These are phyloP conservation scores for Diddensiella santjacobensis DNA, from an alignment of 805 yeast genomes.

Conservation along the genomic window DNA sequence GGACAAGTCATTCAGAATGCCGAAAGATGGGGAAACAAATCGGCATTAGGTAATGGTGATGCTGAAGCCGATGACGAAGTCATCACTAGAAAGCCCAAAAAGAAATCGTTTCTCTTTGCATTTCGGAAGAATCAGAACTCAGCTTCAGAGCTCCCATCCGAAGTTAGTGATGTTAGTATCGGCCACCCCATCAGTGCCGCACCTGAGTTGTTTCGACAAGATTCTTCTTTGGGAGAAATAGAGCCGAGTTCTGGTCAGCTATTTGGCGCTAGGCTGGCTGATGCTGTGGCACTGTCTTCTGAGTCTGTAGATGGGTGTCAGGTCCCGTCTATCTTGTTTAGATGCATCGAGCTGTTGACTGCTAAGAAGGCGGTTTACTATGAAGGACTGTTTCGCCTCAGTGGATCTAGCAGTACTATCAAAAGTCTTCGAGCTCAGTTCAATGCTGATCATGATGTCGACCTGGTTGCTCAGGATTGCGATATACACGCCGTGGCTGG, in stretches of 20 bases:
- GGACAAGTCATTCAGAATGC: slow-evolving; percentile 13
- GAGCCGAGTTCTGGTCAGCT: slow-evolving; percentile 27
- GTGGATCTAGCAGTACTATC: slow-evolving; percentile 81
- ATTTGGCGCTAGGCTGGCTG: slow-evolving; percentile 62
- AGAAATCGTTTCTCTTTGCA: slow-evolving; percentile 7
- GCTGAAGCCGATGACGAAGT: slow-evolving; percentile 39
- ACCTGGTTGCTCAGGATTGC: slow-evolving; percentile 42
- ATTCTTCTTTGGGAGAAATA: not conserved
- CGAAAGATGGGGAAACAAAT: slow-evolving; percentile 17
- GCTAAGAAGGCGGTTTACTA: slow-evolving; percentile 70
- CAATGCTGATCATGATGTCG: slow-evolving; percentile 65
- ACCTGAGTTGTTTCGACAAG: not conserved
- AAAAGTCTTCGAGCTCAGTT: slow-evolving; percentile 64
- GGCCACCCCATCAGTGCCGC: not conserved
- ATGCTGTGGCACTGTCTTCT: slow-evolving; percentile 51
- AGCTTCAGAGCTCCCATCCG: not conserved
- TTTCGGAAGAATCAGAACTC: slow-evolving; percentile 8
- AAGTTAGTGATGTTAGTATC: not conserved
- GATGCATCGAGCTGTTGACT: slow-evolving; percentile 68
- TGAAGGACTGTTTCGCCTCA: slow-evolving; percentile 87
- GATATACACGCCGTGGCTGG: slow-evolving; percentile 90
- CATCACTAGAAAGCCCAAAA: slow-evolving; percentile 24
- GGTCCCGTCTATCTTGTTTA: slow-evolving; percentile 71
- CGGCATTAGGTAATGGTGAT: not conserved
- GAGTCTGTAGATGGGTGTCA: slow-evolving; percentile 41